Percentiles rank a stretch among this genome's conserved stretches.
phyloP scores from a whole-genome alignment of 805 yeast genomes.

The Wickerhamiella galacta region DNA sequence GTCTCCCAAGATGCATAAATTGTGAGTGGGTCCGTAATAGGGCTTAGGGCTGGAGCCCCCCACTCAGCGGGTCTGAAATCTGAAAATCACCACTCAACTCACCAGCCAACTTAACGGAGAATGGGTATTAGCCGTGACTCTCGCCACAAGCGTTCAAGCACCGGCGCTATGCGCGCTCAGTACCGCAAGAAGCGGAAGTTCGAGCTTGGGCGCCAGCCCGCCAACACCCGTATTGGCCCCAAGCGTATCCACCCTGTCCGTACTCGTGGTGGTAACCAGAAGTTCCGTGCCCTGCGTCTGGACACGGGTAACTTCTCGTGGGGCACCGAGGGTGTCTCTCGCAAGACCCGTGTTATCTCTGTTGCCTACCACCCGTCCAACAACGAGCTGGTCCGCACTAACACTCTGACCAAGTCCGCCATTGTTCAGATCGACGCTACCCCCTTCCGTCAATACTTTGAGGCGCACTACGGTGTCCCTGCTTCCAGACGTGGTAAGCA shows the following conservation, averaged over 20 bases:
- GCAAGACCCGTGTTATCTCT: slow-evolving; percentile 97
- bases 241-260: slow-evolving; percentile 99
- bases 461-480: slow-evolving; percentile 90
- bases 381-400: slow-evolving; percentile 99
- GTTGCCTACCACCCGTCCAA: slow-evolving; percentile 99
- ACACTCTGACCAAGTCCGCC: slow-evolving; percentile 98
- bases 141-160: slow-evolving; percentile 99
- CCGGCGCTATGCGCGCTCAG: slow-evolving; percentile 99
- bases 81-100: slow-evolving; percentile 3
- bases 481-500: slow-evolving; percentile 36
- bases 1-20: no score
- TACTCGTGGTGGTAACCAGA: slow-evolving; percentile 99
- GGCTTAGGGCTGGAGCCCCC: slow-evolving; percentile 5
- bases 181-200: slow-evolving; percentile 99
- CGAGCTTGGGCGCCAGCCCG: slow-evolving; percentile 98
- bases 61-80: slow-evolving; percentile 3
- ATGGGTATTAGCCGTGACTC: slow-evolving; percentile 99
- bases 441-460: slow-evolving; percentile 99
- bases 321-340: slow-evolving; percentile 97
- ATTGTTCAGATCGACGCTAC: slow-evolving; percentile 99
- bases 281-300: slow-evolving; percentile 98
- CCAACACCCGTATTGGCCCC: slow-evolving; percentile 97
- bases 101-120: slow-evolving; percentile 21
- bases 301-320: slow-evolving; percentile 89
- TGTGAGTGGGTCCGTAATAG: no score